Evolutionary conservation across 768 basidiomycete species (phyloP).

Genomic region (Psilocybe sp.): DNA sequence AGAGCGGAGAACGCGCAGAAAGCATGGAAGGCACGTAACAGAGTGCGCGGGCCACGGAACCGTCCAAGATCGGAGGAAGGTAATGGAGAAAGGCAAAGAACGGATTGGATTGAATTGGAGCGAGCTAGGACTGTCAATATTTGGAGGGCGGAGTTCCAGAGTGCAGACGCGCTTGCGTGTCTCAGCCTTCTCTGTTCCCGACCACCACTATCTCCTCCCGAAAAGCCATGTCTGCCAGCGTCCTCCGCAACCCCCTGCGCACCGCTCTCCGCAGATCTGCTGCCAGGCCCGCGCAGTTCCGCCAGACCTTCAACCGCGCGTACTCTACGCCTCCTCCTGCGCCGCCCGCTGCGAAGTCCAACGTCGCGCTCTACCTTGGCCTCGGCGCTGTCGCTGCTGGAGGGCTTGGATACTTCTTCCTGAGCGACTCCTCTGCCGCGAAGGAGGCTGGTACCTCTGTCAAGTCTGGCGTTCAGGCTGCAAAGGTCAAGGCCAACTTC

Average conservation of each 20-base stretch:
- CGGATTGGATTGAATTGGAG: too few relatives aligned
- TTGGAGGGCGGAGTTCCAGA: conserved; percentile 6
- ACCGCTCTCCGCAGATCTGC: conserved; percentile 41
- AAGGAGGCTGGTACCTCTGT: conserved; percentile 51
- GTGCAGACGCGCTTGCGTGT: conserved; percentile 6
- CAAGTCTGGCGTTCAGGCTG: conserved; percentile 60
- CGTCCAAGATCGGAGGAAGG: too few relatives aligned
- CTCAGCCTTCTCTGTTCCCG: conserved; percentile 14
- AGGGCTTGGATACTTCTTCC: conserved; percentile 64
- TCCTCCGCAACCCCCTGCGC: conserved; percentile 50
- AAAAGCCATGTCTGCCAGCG: conserved; percentile 51
- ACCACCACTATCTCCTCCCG: conserved; percentile 19
- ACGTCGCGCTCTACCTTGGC: conserved; percentile 55
- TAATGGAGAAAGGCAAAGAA: too few relatives aligned
- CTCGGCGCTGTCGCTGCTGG: conserved; percentile 57
- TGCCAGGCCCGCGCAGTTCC: conserved; percentile 23
- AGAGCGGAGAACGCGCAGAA: too few relatives aligned
- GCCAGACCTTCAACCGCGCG: conserved; percentile 46
- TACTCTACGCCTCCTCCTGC: conserved; percentile 55
- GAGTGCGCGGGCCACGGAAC: too few relatives aligned
- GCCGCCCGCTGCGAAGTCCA: conserved; percentile 38
- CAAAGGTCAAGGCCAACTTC: conserved; percentile 67
- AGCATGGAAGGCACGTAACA: too few relatives aligned
- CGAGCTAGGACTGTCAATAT: too few relatives aligned
- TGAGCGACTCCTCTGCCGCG: conserved; percentile 30